Percentiles rank a stretch among this genome's conserved stretches.
These are phyloP conservation scores for Plasmodium knowlesi DNA, from an alignment of 169 alveolate species.

Conservation along the genomic window DNA sequence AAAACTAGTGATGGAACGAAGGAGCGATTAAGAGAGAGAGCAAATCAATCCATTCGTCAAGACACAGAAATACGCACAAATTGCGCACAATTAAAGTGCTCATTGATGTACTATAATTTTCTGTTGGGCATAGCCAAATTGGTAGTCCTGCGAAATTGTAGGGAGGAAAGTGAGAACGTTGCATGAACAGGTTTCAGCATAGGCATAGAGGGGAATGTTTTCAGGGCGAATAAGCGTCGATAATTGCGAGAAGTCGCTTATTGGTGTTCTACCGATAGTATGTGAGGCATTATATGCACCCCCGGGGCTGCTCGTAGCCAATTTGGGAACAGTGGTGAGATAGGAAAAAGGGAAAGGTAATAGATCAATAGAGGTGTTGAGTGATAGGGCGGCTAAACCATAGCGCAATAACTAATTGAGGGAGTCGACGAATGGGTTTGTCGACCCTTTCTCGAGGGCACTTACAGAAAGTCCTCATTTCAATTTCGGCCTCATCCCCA, in stretches of 20 bases:
- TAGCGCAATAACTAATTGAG: not conserved
- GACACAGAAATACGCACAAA: not conserved
- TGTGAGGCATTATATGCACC: constrained; percentile 61
- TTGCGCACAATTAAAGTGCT: not conserved
- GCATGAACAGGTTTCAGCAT: not conserved
- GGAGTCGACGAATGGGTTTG: not conserved
- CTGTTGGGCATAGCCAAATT: constrained; percentile 72
- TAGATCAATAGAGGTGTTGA: not conserved
- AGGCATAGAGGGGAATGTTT: not conserved
- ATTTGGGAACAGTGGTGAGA: not conserved
- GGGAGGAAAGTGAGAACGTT: not conserved
- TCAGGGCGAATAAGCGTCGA: not conserved
- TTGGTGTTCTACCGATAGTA: constrained; percentile 38
- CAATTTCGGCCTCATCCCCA: constrained; percentile 52
- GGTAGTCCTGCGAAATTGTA: constrained; percentile 25
- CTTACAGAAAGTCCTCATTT: constrained; percentile 70
- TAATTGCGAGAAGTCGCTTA: not conserved
- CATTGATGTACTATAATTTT: constrained; percentile 45
- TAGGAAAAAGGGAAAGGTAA: not conserved
- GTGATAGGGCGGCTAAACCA: not conserved
- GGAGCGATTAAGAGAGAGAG: not conserved
- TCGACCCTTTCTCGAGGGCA: not conserved
- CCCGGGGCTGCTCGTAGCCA: constrained; percentile 46
- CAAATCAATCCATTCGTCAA: not conserved
- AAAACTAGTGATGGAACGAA: not conserved